Percentiles rank a stretch among this genome's conserved stretches.
Evolutionary conservation across 73 alveolate genomes (phyloP).

Genomic region (Diophrys sp.): DNA sequence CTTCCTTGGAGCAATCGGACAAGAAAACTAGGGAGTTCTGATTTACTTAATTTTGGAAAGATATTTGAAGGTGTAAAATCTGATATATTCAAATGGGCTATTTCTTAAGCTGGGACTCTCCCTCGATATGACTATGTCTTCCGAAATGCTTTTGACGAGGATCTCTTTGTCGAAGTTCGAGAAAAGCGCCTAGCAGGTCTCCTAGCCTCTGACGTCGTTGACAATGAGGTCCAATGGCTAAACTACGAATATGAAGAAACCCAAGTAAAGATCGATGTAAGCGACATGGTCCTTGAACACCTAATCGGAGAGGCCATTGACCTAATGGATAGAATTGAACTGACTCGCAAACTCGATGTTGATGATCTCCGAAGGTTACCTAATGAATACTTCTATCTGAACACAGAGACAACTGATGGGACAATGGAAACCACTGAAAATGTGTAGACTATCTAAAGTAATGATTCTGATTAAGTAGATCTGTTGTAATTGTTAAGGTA

Average conservation of each 20-base stretch:
- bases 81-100: slow-evolving; percentile 54
- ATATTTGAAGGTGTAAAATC: slow-evolving; percentile 52
- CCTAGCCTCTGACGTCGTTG: slow-evolving; percentile 29
- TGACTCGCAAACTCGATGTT: background rate
- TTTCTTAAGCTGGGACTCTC: slow-evolving; percentile 56
- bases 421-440: background rate
- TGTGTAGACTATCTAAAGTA: background rate
- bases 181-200: slow-evolving; percentile 37
- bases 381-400: background rate
- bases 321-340: slow-evolving; percentile 2
- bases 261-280: slow-evolving; percentile 51
- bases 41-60: slow-evolving; percentile 30
- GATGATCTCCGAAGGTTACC: background rate
- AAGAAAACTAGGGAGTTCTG: slow-evolving; percentile 31
- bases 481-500: too few species aligned
- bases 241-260: slow-evolving; percentile 61
- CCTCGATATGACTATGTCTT: slow-evolving; percentile 56
- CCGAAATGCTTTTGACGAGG: slow-evolving; percentile 10
- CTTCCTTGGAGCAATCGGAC: slow-evolving; percentile 18
- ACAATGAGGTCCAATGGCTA: slow-evolving; percentile 56
- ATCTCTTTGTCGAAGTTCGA: slow-evolving; percentile 16
- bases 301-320: slow-evolving; percentile 13
- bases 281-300: slow-evolving; percentile 51
- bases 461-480: too few species aligned
- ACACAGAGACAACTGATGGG: background rate